These are phyloP conservation scores for Sporothrix brasiliensis DNA, from an alignment of 2,329 filamentous ascomycete species.

Conservation along the genomic window DNA sequence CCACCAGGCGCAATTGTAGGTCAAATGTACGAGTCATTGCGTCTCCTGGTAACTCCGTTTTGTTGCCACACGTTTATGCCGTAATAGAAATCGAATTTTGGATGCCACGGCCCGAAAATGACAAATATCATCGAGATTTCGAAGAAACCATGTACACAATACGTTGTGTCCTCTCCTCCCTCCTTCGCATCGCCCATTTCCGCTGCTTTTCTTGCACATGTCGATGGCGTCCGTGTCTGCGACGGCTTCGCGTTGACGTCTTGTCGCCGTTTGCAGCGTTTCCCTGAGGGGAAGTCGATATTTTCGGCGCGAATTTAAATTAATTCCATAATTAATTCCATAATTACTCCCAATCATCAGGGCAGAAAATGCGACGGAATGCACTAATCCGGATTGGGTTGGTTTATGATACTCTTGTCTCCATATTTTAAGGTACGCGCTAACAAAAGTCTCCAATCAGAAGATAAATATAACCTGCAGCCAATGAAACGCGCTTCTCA, in stretches of 20 bases:
- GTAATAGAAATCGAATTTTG: slow-evolving; percentile 21
- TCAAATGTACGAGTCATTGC: not conserved
- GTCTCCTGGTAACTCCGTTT: slow-evolving; percentile 12
- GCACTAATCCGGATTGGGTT: not conserved
- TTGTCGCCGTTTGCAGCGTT: not conserved
- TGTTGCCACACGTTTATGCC: slow-evolving; percentile 16
- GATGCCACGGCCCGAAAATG: slow-evolving; percentile 14
- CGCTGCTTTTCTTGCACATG: not conserved
- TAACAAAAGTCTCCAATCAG: slow-evolving; percentile 17
- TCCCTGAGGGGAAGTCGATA: slow-evolving; percentile 6
- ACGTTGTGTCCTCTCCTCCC: not conserved
- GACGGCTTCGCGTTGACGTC: not conserved
- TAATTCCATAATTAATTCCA: slow-evolving; percentile 11
- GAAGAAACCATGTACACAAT: not conserved
- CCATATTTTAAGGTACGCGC: slow-evolving; percentile 25
- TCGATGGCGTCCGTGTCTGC: not conserved
- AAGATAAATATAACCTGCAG: slow-evolving; percentile 24
- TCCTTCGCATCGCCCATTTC: no score
- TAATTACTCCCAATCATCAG: not conserved
- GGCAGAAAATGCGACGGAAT: slow-evolving; percentile 5
- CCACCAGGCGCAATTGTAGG: slow-evolving; percentile 9
- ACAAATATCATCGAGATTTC: not conserved
- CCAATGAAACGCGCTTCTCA: not conserved
- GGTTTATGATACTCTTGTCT: not conserved
- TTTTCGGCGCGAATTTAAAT: slow-evolving; percentile 7